Evolutionary conservation across 1,139 yeast species (phyloP).

Genomic region (Lodderomyces elongisporus): DNA sequence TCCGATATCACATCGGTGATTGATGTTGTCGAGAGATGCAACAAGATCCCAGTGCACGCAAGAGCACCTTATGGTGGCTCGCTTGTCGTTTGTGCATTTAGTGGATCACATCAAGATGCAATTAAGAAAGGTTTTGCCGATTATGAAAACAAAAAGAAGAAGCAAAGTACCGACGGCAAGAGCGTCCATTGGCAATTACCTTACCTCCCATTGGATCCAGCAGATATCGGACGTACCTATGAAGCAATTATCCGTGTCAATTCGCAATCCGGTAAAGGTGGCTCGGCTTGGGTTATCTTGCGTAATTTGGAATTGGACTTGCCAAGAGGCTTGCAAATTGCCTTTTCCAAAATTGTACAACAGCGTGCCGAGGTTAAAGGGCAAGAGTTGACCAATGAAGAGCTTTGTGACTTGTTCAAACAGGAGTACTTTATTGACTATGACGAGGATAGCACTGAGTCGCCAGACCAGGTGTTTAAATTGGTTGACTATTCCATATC

Average conservation of each 20-base stretch:
- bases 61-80: constrained; percentile 98
- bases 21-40: constrained; percentile 86
- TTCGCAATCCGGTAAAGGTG: constrained; percentile 98
- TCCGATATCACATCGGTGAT: constrained; percentile 78
- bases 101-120: constrained; percentile 97
- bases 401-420: constrained; percentile 73
- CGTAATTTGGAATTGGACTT: constrained; percentile 84
- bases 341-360: constrained; percentile 83
- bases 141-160: constrained; percentile 20
- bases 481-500: constrained; percentile 50
- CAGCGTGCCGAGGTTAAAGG: constrained; percentile 74
- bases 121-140: constrained; percentile 91
- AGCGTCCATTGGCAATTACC: constrained; percentile 76
- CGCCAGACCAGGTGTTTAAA: constrained; percentile 27
- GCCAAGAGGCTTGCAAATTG: constrained; percentile 88
- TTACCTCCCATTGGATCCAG: constrained; percentile 92
- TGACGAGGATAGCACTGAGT: constrained; percentile 24
- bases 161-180: constrained; percentile 21
- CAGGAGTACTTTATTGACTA: constrained; percentile 61
- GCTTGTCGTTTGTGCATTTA: constrained; percentile 91
- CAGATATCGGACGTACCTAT: constrained; percentile 92
- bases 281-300: constrained; percentile 95
- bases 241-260: constrained; percentile 98
- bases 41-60: constrained; percentile 88
- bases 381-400: constrained; percentile 74